Percentiles rank a stretch among this genome's conserved stretches.
phyloP scores from a whole-genome alignment of 768 basidiomycete genomes.

The Amanita brunnescens region DNA sequence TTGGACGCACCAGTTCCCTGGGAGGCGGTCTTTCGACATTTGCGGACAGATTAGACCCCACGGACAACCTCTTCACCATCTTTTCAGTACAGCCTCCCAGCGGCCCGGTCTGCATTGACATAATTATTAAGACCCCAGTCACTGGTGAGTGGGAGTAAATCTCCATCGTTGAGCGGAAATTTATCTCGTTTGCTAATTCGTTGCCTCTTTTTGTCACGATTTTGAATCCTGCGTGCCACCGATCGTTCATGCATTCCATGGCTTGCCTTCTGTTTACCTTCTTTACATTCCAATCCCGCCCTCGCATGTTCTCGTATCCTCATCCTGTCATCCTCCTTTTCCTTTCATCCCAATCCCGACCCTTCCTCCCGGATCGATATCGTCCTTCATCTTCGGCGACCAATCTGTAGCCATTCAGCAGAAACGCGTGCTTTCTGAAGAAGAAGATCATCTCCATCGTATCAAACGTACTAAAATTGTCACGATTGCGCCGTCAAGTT shows the following conservation, averaged over 20 bases:
- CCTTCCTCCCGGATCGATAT: no score
- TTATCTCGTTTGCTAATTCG: background rate
- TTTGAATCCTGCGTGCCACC: background rate
- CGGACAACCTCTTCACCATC: background rate
- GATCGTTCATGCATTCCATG: background rate
- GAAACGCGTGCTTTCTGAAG: slow-evolving; percentile 1
- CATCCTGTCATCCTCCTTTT: no score
- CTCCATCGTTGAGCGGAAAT: background rate
- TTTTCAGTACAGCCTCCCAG: background rate
- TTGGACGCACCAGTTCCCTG: background rate
- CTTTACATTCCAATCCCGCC: no score
- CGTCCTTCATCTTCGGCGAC: background rate
- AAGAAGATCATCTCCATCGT: background rate
- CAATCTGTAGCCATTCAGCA: background rate
- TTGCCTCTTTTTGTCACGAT: background rate
- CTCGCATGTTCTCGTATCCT: no score
- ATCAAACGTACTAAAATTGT: slow-evolving; percentile 7
- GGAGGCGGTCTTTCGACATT: background rate
- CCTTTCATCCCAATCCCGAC: no score
- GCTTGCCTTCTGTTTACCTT: background rate
- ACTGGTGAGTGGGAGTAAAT: background rate
- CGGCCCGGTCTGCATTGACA: background rate
- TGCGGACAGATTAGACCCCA: background rate
- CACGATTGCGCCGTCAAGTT: slow-evolving; percentile 1
- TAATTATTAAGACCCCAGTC: background rate